Conservation (phyloP, 306 rosid genomes). For the Begonia masoniana region DNA sequence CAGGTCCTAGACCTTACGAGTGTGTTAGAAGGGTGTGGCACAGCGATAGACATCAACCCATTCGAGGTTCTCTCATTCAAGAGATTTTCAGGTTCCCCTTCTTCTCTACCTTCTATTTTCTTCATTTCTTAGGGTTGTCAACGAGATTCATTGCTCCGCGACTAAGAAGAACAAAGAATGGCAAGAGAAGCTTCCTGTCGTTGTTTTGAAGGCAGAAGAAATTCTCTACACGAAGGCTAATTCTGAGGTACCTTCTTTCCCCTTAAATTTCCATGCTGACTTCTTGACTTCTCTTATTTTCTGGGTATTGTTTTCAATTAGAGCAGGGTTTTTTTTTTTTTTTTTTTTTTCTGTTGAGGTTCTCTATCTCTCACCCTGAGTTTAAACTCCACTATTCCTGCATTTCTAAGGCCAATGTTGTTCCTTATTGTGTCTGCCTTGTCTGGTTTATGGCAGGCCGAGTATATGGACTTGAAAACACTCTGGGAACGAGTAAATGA, state of each 20-base stretch:
- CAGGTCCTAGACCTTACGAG: constrained; percentile 66
- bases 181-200: constrained; percentile 76
- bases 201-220: constrained; percentile 63
- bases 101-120: not conserved
- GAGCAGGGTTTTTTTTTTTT: not conserved
- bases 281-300: no score
- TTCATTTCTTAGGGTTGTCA: constrained; percentile 32
- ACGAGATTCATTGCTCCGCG: constrained; percentile 41
- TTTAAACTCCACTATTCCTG: no score
- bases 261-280: not conserved
- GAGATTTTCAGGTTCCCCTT: constrained; percentile 60
- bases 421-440: no score
- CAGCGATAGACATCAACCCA: constrained; percentile 67
- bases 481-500: constrained; percentile 53
- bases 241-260: constrained; percentile 35
- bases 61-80: constrained; percentile 68
- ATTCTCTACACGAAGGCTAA: constrained; percentile 78
- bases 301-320: no score
- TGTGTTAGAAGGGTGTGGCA: constrained; percentile 82
- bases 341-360: not conserved
- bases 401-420: no score
- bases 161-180: constrained; percentile 72
- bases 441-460: constrained; percentile 23
- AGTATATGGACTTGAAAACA: constrained; percentile 53
- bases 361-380: no score